phyloP scores from a whole-genome alignment of 179 eudicot species.

The Pouteria campechiana region DNA sequence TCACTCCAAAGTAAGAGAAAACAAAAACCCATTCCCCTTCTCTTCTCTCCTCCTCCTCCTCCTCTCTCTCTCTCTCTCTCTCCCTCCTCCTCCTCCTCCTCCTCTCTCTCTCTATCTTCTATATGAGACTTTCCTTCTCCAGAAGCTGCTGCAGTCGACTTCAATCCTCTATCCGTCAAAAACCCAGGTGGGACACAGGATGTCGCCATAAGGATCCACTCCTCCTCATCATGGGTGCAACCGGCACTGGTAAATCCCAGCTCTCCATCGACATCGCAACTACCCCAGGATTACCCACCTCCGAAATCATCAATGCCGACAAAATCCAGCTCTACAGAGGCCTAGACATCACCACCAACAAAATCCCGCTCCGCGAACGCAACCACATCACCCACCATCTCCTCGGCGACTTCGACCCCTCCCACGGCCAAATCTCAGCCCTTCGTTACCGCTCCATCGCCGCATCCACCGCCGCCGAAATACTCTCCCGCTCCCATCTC shows the following conservation, averaged over 20 bases:
- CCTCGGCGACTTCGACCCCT: conserved; percentile 28
- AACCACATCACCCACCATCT: conserved; percentile 49
- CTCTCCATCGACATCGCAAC: conserved; percentile 56
- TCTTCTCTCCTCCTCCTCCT: too few relatives aligned
- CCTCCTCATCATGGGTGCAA: conserved; percentile 59
- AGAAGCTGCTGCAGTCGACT: too few relatives aligned
- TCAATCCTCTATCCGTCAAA: too few relatives aligned
- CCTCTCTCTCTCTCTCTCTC: too few relatives aligned
- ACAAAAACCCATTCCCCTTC: too few relatives aligned
- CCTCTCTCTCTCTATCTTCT: too few relatives aligned
- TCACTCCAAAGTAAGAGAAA: too few relatives aligned
- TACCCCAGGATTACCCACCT: conserved; percentile 15
- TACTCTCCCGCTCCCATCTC: conserved; percentile 13
- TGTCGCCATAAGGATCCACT: too few relatives aligned
- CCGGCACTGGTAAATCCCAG: conserved; percentile 70
- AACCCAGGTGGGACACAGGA: too few relatives aligned
- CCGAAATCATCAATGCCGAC: conserved; percentile 67
- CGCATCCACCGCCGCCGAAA: conserved; percentile 9
- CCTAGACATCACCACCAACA: conserved; percentile 60
- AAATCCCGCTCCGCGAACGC: conserved; percentile 36
- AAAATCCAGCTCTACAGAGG: conserved; percentile 62
- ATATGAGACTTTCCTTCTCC: too few relatives aligned
- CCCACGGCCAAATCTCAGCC: conserved; percentile 32
- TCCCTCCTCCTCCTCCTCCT: too few relatives aligned
- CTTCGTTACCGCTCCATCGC: conserved; percentile 33